These are phyloP conservation scores for Yueomyces sp. DNA, from an alignment of 1,139 yeast genomes.

Conservation along the genomic window DNA sequence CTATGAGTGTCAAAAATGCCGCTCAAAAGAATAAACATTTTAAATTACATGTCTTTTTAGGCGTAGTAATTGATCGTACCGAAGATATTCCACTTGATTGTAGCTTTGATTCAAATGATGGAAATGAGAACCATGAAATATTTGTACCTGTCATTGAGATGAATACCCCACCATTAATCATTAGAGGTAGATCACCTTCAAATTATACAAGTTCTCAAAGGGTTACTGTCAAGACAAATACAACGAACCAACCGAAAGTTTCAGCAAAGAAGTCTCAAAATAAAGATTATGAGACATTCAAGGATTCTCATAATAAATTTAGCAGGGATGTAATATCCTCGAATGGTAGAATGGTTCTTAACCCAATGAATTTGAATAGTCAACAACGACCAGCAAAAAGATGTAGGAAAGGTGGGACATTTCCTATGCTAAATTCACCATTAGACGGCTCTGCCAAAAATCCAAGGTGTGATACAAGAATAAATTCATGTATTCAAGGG, in stretches of 20 bases:
- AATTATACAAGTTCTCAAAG: constrained; percentile 29
- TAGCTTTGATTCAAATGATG: constrained; percentile 6
- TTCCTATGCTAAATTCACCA: not conserved
- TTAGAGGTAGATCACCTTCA: constrained; percentile 59
- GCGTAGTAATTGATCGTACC: constrained; percentile 33
- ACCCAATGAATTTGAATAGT: not conserved
- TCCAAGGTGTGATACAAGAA: constrained; percentile 1
- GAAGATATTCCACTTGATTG: not conserved
- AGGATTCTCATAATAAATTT: not conserved
- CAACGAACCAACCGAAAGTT: not conserved
- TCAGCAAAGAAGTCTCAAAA: constrained; percentile 1
- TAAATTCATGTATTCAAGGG: not conserved
- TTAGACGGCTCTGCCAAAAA: constrained; percentile 1
- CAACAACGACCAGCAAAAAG: constrained; percentile 11
- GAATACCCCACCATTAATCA: constrained; percentile 52
- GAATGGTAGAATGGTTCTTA: not conserved
- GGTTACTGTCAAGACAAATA: constrained; percentile 2
- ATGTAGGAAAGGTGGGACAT: constrained; percentile 5
- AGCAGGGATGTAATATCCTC: not conserved
- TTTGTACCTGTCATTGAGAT: constrained; percentile 27
- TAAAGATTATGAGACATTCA: not conserved
- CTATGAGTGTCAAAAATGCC: constrained; percentile 42
- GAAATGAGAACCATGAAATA: constrained; percentile 3
- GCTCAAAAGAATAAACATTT: constrained; percentile 36
- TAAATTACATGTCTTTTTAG: constrained; percentile 41